A percentile compares a stretch with the other conserved stretches of the same genome.
phyloP scores from a whole-genome alignment of 345 rosid species.

The Tarenaya hassleriana region DNA sequence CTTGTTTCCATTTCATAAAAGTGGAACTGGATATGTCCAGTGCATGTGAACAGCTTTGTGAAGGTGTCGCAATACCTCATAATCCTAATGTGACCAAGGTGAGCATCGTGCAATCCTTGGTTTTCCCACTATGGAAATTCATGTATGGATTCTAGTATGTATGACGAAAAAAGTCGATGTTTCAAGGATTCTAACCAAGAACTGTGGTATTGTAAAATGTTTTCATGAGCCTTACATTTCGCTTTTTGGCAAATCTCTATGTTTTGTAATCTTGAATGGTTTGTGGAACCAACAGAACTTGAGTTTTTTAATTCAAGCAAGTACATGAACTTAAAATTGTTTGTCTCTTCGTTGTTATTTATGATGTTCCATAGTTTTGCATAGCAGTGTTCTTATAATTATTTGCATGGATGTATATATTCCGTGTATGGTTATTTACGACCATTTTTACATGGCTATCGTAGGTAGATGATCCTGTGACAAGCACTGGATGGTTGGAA shows the following conservation, averaged over 20 bases:
- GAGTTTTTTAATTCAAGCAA: constrained; percentile 3
- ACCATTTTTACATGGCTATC: constrained; percentile 10
- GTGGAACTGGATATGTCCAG: constrained; percentile 40
- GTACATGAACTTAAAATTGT: constrained; percentile 12
- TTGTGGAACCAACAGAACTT: constrained; percentile 5
- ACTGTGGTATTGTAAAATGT: constrained; percentile 9
- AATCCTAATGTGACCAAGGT: constrained; percentile 28
- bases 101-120: constrained; percentile 20
- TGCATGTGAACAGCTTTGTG: constrained; percentile 43
- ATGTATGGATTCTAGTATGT: constrained; percentile 12
- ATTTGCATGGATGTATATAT: not conserved
- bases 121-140: constrained; percentile 1
- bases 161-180: constrained; percentile 11
- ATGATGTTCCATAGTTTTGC: constrained; percentile 8
- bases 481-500: constrained; percentile 32
- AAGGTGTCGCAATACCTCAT: constrained; percentile 41
- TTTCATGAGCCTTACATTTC: not conserved
- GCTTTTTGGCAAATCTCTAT: too few species aligned
- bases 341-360: not conserved
- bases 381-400: not conserved
- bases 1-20: constrained; percentile 45
- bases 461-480: constrained; percentile 37
- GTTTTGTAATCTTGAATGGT: constrained; percentile 10
- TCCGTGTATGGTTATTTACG: constrained; percentile 10
- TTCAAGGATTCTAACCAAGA: constrained; percentile 12